A percentile compares a stretch with the other conserved stretches of the same genome.
phyloP scores from a whole-genome alignment of 306 rosid genomes.

The Herpetospermum pedunculosum region DNA sequence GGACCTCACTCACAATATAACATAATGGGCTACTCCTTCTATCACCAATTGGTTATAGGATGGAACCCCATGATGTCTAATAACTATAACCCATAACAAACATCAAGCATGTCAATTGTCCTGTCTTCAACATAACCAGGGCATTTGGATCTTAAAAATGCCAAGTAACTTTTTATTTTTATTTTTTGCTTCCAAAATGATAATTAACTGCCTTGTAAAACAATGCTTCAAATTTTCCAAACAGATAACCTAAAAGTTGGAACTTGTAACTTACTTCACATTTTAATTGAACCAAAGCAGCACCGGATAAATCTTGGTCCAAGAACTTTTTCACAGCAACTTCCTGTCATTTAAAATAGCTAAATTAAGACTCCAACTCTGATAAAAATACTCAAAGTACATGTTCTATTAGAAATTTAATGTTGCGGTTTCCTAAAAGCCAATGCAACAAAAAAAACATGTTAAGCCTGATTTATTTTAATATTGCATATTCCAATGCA shows the following conservation, averaged over 20 bases:
- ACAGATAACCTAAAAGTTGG: not conserved
- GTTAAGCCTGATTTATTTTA: not conserved
- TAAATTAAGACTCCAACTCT: constrained; percentile 13
- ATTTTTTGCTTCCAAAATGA: too few species aligned
- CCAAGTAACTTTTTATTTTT: too few species aligned
- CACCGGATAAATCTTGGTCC: constrained; percentile 93
- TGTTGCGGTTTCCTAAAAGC: not conserved
- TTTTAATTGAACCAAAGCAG: constrained; percentile 81
- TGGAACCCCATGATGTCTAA: too few species aligned
- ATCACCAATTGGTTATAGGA: too few species aligned
- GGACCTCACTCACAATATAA: too few species aligned
- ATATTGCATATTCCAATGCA: not conserved
- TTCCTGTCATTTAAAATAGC: constrained; percentile 43
- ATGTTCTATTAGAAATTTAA: not conserved
- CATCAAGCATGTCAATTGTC: too few species aligned
- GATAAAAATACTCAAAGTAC: constrained; percentile 5
- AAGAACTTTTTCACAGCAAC: constrained; percentile 99
- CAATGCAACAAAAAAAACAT: not conserved
- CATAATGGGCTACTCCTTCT: too few species aligned
- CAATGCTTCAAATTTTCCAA: too few species aligned
- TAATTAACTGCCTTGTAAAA: too few species aligned
- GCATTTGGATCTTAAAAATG: not conserved
- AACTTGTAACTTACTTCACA: constrained; percentile 63
- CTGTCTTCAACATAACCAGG: too few species aligned
- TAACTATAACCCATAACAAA: too few species aligned